A percentile compares a stretch with the other conserved stretches of the same genome.
Conservation (phyloP, 495 filamentous ascomycete species). For the Articulospora tetracladia region DNA sequence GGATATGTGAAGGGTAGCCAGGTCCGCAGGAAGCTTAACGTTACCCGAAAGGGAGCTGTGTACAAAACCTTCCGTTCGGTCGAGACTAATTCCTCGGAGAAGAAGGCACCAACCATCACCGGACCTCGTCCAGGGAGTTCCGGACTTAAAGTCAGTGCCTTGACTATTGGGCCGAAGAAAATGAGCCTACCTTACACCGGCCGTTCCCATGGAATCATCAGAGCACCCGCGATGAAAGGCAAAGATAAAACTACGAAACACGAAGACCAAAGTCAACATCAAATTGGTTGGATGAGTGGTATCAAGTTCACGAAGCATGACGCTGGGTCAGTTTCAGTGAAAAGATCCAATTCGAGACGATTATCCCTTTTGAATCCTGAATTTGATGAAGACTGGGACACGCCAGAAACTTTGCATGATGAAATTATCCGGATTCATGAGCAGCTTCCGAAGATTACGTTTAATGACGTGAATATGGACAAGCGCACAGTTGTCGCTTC, state of each 20-base stretch:
- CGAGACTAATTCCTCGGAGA: conserved; percentile 38
- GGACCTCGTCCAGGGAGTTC: conserved; percentile 39
- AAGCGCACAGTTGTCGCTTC: conserved; percentile 69
- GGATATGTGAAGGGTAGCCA: conserved; percentile 70
- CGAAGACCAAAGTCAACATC: conserved; percentile 42
- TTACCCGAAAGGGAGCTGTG: conserved; percentile 78
- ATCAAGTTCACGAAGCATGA: conserved; percentile 69
- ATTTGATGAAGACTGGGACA: conserved; percentile 58
- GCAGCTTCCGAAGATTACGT: conserved; percentile 78
- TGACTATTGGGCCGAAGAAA: conserved; percentile 45
- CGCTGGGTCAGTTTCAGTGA: not conserved
- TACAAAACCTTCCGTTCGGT: conserved; percentile 78
- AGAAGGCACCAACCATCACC: conserved; percentile 43
- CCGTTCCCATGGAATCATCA: conserved; percentile 13
- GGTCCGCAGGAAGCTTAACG: conserved; percentile 59
- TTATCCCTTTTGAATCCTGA: conserved; percentile 23
- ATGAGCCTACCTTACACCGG: conserved; percentile 11
- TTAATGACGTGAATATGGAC: conserved; percentile 82
- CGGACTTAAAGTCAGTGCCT: conserved; percentile 28
- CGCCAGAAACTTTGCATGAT: conserved; percentile 75
- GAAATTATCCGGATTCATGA: conserved; percentile 82
- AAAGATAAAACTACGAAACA: conserved; percentile 30
- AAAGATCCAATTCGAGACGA: conserved; percentile 17
- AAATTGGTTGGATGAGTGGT: conserved; percentile 89
- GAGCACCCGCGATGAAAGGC: conserved; percentile 35